Conservation (phyloP, 495 filamentous ascomycete genomes). For the Penicillium coprophilum region DNA sequence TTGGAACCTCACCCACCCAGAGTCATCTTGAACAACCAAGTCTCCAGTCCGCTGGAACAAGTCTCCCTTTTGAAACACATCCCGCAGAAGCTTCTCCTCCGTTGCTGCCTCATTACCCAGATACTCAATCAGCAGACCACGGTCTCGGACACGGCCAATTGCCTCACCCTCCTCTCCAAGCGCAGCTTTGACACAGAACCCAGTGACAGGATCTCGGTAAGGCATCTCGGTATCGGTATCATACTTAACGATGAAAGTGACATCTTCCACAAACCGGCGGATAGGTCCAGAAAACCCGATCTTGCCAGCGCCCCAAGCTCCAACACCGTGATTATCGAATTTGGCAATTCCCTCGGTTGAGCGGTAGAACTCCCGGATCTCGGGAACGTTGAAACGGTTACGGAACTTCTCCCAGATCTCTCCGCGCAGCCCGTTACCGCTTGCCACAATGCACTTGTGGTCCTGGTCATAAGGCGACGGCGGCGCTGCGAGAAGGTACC, state of each 20-base stretch:
- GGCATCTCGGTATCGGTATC: constrained; percentile 73
- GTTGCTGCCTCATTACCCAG: constrained; percentile 73
- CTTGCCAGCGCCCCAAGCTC: constrained; percentile 72
- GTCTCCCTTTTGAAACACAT: constrained; percentile 81
- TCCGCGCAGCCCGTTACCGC: constrained; percentile 85
- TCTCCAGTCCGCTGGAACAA: constrained; percentile 86
- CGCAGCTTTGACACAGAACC: constrained; percentile 62
- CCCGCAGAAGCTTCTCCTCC: constrained; percentile 69
- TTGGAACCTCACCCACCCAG: constrained; percentile 75
- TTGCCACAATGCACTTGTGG: constrained; percentile 72
- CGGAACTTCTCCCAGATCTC: constrained; percentile 91
- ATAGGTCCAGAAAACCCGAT: constrained; percentile 75
- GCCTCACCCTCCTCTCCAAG: constrained; percentile 76
- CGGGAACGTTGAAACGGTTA: constrained; percentile 75
- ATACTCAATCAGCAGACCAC: constrained; percentile 75
- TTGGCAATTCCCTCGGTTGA: constrained; percentile 77
- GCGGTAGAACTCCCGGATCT: constrained; percentile 86
- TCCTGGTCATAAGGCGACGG: constrained; percentile 70
- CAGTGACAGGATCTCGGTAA: constrained; percentile 65
- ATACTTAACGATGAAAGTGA: constrained; percentile 61
- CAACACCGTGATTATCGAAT: constrained; percentile 71
- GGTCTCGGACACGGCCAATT: constrained; percentile 64
- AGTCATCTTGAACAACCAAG: constrained; percentile 65
- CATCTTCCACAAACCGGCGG: constrained; percentile 54
- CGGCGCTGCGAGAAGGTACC: constrained; percentile 80